Evolutionary conservation across 768 basidiomycete species (phyloP).

Genomic region (Trametes meyenii): DNA sequence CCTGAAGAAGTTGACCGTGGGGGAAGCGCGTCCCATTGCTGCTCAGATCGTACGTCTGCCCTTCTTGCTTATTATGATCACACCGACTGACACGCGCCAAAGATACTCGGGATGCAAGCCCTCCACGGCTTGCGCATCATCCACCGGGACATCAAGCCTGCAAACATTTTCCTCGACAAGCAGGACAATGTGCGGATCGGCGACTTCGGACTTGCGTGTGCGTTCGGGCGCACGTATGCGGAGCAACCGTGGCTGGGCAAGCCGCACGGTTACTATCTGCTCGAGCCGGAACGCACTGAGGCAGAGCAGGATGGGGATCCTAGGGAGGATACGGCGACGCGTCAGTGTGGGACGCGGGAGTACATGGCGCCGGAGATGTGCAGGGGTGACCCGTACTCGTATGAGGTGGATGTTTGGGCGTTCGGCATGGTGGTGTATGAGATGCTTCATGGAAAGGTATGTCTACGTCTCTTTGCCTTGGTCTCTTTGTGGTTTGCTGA

Average conservation of each 20-base stretch:
- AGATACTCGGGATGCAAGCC: conserved; percentile 23
- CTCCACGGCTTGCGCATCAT: conserved; percentile 26
- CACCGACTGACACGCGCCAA: background rate
- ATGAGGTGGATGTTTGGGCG: conserved; percentile 48
- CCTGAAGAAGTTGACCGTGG: conserved; percentile 49
- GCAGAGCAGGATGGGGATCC: background rate
- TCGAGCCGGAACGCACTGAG: background rate
- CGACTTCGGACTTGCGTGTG: conserved; percentile 27
- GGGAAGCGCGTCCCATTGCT: conserved; percentile 57
- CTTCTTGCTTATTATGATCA: background rate
- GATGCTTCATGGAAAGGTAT: conserved; percentile 24
- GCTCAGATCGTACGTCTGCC: conserved; percentile 59
- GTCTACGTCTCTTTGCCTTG: background rate
- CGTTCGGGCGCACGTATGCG: conserved; percentile 25
- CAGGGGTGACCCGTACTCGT: conserved; percentile 41
- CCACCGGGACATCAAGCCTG: conserved; percentile 35
- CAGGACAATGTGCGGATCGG: conserved; percentile 24
- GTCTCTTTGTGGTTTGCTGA: background rate
- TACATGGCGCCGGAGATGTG: conserved; percentile 51
- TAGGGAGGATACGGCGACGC: background rate
- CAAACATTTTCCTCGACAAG: conserved; percentile 27
- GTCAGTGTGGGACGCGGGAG: conserved; percentile 40
- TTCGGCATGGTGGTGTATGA: conserved; percentile 42
- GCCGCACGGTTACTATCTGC: background rate
- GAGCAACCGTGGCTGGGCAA: conserved; percentile 1